Base-by-base conservation (phyloP, 169 alveolate species). In the Cystoisospora suis region DNA sequence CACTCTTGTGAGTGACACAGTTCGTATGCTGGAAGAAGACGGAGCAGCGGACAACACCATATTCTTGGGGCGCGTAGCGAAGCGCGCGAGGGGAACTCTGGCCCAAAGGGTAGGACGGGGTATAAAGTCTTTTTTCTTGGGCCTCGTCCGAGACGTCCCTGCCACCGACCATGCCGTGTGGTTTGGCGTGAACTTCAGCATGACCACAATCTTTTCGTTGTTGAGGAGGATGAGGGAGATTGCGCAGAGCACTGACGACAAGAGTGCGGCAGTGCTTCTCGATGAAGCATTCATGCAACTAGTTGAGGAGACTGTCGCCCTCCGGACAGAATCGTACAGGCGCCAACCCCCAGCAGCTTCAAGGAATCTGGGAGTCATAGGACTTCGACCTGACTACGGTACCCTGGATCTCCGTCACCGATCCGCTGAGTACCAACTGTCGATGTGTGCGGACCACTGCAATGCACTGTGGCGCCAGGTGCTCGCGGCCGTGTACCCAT, bases 381-480 rank as follows among this genome's bases (percentile, higher is more conserved):
- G 93, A 23, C 70, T 89, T 49, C 89, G 93, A 27, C 83, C 89
- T 34, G 93, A 53, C 89, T 89, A 89, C 86, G 93, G 75, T 47
- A 45, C 40, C 44, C 27, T 89, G 53, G 42, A 70, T 44, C 56
- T 47, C 42, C 89, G 38, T 0, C 23, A 44, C 6, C 88, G 93
- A 3, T 86, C 42, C 42, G 46, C 29, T 17, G 93, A 89, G 69
- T 89, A 70, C 70, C 89, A 89, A 34, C n/a, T 38, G 36, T 89
- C 93, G 15, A 65, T 80, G 88, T 89, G 93, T 29, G 61, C 72
- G 45, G 93, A 89, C 86, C 93, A 89, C 45, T 89, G 93, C 32
- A 53, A 42, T 40, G 46, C 81, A 45, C 77, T 89, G 61, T 89
- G 93, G 93, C 89, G 47, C 44, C 72, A 70, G 77, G 46, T 49